A percentile compares a stretch with the other conserved stretches of the same genome.
These are phyloP conservation scores for Fusarium sp. DNA, from an alignment of 2,329 filamentous ascomycete genomes.

Conservation along the genomic window DNA sequence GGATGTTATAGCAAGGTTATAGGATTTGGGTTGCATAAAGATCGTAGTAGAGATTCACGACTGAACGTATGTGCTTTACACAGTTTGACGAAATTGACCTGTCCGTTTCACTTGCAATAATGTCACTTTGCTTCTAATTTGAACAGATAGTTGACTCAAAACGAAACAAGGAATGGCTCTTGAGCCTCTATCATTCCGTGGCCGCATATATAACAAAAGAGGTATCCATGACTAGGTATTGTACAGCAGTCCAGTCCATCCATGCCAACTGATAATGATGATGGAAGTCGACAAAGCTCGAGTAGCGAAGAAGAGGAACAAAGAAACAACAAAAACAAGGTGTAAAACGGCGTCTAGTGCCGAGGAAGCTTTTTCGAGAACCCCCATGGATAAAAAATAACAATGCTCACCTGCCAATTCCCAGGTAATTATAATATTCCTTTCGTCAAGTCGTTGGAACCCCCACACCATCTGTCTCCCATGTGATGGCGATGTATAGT, in stretches of 20 bases:
- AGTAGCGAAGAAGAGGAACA: slow-evolving; percentile 28
- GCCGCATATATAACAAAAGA: slow-evolving; percentile 35
- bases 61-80: neutral
- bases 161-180: slow-evolving; percentile 17
- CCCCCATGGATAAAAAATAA: slow-evolving; percentile 16
- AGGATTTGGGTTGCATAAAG: neutral
- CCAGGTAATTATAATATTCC: slow-evolving; percentile 36
- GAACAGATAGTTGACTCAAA: neutral
- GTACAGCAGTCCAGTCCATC: slow-evolving; percentile 19
- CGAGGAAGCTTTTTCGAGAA: slow-evolving; percentile 21
- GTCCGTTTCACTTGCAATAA: neutral
- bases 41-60: neutral
- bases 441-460: slow-evolving; percentile 43
- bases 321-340: slow-evolving; percentile 22
- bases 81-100: neutral
- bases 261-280: neutral
- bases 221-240: slow-evolving; percentile 40
- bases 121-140: neutral
- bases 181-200: slow-evolving; percentile 35
- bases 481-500: no score
- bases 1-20: neutral
- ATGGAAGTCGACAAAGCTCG: slow-evolving; percentile 10
- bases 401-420: slow-evolving; percentile 16
- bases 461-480: slow-evolving; percentile 12
- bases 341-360: slow-evolving; percentile 20